Conservation (phyloP, 1,139 yeast genomes). For the Yamadazyma epiphylla region DNA sequence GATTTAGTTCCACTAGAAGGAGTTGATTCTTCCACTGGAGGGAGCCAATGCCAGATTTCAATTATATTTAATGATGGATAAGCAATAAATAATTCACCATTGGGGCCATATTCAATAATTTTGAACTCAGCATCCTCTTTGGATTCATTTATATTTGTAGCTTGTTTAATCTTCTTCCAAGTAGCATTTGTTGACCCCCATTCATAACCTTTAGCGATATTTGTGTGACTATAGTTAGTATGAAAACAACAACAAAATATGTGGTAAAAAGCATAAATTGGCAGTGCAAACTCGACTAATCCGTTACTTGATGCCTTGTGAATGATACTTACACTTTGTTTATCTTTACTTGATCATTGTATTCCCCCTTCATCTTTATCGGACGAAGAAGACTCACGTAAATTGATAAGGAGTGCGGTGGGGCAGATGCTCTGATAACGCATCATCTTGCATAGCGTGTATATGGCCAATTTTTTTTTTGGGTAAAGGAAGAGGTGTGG, state of each 20-base stretch:
- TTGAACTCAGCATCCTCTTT: slow-evolving; percentile 8
- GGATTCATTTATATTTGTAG: slow-evolving; percentile 14
- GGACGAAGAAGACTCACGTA: neutral
- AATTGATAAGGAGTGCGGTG: slow-evolving; percentile 1
- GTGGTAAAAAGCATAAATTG: too few species aligned
- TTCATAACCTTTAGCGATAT: slow-evolving; percentile 30
- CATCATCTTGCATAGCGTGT: too few species aligned
- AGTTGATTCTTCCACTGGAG: slow-evolving; percentile 11
- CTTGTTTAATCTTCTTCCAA: slow-evolving; percentile 42
- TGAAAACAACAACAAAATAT: neutral
- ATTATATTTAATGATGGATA: slow-evolving; percentile 22
- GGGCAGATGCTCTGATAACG: neutral
- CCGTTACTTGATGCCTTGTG: neutral
- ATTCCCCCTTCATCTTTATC: slow-evolving; percentile 10
- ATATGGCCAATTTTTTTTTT: too few species aligned
- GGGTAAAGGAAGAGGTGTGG: too few species aligned
- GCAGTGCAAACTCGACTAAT: too few species aligned
- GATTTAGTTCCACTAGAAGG: slow-evolving; percentile 1
- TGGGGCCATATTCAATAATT: slow-evolving; percentile 33
- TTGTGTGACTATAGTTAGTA: slow-evolving; percentile 11
- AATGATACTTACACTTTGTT: slow-evolving; percentile 14
- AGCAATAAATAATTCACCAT: slow-evolving; percentile 44
- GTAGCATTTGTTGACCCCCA: slow-evolving; percentile 43
- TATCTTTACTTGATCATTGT: slow-evolving; percentile 17
- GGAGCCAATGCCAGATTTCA: slow-evolving; percentile 54